A percentile compares a stretch with the other conserved stretches of the same genome.
Conservation (phyloP, 805 yeast genomes). For the Torulaspora indica region DNA sequence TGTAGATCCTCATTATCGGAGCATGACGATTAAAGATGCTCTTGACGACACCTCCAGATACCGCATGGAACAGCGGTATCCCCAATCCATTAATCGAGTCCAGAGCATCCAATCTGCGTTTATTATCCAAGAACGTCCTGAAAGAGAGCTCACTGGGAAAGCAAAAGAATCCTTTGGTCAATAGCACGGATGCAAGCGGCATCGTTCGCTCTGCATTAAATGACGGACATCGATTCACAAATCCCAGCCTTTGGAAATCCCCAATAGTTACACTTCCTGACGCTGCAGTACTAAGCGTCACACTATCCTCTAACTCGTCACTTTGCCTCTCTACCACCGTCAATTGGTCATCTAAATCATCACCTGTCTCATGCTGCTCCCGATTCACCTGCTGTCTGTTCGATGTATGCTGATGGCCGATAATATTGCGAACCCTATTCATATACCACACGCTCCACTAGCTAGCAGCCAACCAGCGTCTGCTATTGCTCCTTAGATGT, state of each 20-base stretch:
- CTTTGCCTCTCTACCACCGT: slow-evolving; percentile 16
- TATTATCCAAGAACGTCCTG: slow-evolving; percentile 24
- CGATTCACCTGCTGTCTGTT: background rate
- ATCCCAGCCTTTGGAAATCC: slow-evolving; percentile 28
- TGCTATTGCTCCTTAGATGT: background rate
- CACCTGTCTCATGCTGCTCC: background rate
- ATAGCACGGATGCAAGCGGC: slow-evolving; percentile 34
- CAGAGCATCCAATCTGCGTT: slow-evolving; percentile 26
- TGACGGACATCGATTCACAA: slow-evolving; percentile 30
- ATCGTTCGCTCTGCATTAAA: slow-evolving; percentile 28
- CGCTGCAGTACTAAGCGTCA: slow-evolving; percentile 20
- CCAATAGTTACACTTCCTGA: slow-evolving; percentile 32
- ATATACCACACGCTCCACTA: slow-evolving; percentile 2
- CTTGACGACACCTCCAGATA: slow-evolving; percentile 29
- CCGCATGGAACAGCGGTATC: slow-evolving; percentile 36
- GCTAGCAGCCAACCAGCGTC: background rate
- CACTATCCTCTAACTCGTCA: slow-evolving; percentile 14
- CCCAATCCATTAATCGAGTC: slow-evolving; percentile 30
- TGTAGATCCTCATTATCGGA: slow-evolving; percentile 34
- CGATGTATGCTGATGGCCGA: slow-evolving; percentile 7
- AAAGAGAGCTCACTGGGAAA: slow-evolving; percentile 38
- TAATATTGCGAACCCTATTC: slow-evolving; percentile 14
- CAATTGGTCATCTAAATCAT: slow-evolving; percentile 18
- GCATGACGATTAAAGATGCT: slow-evolving; percentile 29
- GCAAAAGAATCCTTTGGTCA: slow-evolving; percentile 38